These are phyloP conservation scores for Clitoria ternatea DNA, from an alignment of 306 rosid genomes.

Conservation along the genomic window DNA sequence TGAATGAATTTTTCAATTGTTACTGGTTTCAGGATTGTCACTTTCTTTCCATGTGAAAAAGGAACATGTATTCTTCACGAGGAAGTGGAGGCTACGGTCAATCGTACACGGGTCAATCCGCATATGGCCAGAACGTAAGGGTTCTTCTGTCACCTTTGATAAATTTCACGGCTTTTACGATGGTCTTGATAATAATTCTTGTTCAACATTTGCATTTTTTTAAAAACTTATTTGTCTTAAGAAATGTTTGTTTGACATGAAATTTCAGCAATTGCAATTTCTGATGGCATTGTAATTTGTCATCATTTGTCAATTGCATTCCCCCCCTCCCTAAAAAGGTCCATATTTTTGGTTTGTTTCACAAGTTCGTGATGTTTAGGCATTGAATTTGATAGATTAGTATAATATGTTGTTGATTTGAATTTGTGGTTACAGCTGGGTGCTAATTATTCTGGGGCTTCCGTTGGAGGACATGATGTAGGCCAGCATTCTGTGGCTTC, in stretches of 20 bases:
- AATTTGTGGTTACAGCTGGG: slow-evolving; percentile 46
- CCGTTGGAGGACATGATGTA: slow-evolving; percentile 79
- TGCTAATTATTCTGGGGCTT: slow-evolving; percentile 60
- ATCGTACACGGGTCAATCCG: slow-evolving; percentile 78
- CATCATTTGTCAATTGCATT: background rate
- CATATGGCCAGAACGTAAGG: slow-evolving; percentile 71
- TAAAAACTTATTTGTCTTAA: no score
- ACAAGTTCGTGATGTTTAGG: background rate
- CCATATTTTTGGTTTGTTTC: background rate
- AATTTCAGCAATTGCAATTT: background rate
- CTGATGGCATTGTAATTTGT: background rate
- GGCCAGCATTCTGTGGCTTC: slow-evolving; percentile 65
- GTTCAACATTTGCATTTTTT: background rate
- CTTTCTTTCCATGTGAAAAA: slow-evolving; percentile 29
- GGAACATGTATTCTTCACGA: slow-evolving; percentile 74
- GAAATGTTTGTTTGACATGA: no score
- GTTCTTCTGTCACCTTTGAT: background rate
- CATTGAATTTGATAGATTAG: background rate
- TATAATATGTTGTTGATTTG: slow-evolving; percentile 6
- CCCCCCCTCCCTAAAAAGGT: background rate
- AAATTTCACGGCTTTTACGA: background rate
- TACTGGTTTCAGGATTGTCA: slow-evolving; percentile 20
- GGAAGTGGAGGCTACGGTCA: slow-evolving; percentile 85
- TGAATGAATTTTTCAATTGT: background rate
- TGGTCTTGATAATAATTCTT: background rate